Evolutionary conservation across 352 stramenopile species (phyloP), one percentile per base, ranked within the genome.

Genomic region (Phytophthora pistaciae): DNA sequence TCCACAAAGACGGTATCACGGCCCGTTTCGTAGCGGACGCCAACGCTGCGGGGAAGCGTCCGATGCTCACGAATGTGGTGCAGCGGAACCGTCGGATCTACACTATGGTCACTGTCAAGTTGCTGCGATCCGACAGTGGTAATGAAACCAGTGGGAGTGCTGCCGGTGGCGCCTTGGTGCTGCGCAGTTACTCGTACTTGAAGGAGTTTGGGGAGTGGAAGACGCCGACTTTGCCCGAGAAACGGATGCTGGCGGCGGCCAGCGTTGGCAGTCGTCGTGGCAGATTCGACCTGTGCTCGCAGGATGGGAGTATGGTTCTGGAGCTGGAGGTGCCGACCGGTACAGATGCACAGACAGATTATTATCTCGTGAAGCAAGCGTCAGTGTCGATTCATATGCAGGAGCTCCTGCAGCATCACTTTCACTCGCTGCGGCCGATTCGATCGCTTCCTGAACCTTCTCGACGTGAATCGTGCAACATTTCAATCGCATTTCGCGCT

Each of bases 121-220:
- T 90, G 48, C 25, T 71, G 33, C 64, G 56, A 31, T n/a, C 16
- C 10, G n/a, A 25, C 8, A 23, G 55, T 42, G 23, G 36, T 6
- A 9, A 27, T 38, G 42, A 21, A n/a, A 38, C 56, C 48, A 18
- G 18, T 31, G 27, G 13, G 7, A 21, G 25, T 42, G 42, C 2
- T 20, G 14, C n/a, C 42, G 44, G 23, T 33, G 56, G 46, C 20
- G 55, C 5, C 11, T 9, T 69, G 21, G 27, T 70, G 11, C 60
- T 92, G 29, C 79, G 84, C 14, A 72, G 57, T 48, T 78, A 84
- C 20, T 80, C 66, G 48, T 92, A 92, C 49, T 38, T 90, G 21
- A 88, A 88, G 61, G 84, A 92, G 42, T 92, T 80, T 61, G 68
- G 72, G 4, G 84, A 92, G 70, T 91, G 78, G 80, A 74, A 74